Evolutionary conservation across 495 filamentous ascomycete species (phyloP), one percentile per base, ranked within the genome.

Genomic region (Xylaria cubensis): DNA sequence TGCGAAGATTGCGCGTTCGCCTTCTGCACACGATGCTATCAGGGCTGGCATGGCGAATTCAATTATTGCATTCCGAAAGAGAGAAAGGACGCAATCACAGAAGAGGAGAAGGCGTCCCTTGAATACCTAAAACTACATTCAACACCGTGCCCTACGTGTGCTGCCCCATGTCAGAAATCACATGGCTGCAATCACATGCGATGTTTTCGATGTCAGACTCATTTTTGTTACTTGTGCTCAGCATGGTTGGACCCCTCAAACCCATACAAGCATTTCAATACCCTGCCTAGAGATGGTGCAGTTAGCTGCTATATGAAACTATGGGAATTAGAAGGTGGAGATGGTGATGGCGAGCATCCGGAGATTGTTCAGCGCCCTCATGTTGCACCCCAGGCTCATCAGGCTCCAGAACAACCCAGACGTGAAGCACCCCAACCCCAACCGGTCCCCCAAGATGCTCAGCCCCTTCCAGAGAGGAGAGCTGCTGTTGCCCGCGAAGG

Each of bases 131-230:
- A 85, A 50, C 73, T 88, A 44, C 90, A 97, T 82, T 97, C 95
- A 0, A 92, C 93, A 0, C 89, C 90, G 12, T 99, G 96, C 77
- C 96, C 96, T n/a, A 94, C 93, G 4, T 99, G 96, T 80, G 87
- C 83, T n/a, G 89, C 91, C 2, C 93, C 92, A 0, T 90, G 90
- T 26, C 92, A 98, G 75, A 99, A 99, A 82, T 92, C 90, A 15
- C 90, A 93, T 75, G 96, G 96, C 42, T 99, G 96, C 88, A 99
- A 99, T 80, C 96, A 99, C 78, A 99, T 99, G 96, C 91, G 90
- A 19, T 99, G 96, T 79, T 94, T 92, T 80, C 90, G 92, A 68
- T 99, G 96, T 83, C 84, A 89, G 55, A 91, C 93, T 1, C 96
- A 98, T 80, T 99, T 98, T 77, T 99, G 96, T 81, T 99, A 98